Percentiles rank a stretch among this genome's conserved stretches.
phyloP scores from a whole-genome alignment of 306 rosid genomes.

The Quercus glauca region DNA sequence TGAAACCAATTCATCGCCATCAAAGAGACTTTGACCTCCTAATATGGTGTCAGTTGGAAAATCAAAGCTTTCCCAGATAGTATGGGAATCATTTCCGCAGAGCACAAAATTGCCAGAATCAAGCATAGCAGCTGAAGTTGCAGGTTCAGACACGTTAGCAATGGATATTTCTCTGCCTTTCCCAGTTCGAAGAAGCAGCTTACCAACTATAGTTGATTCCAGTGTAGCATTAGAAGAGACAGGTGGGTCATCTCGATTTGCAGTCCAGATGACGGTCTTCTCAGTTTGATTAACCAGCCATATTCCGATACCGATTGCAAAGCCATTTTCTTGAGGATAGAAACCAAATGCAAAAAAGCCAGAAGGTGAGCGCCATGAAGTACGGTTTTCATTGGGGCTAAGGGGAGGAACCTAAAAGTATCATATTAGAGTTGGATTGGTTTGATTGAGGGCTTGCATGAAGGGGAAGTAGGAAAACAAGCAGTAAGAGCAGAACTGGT shows the following conservation, averaged over 20 bases:
- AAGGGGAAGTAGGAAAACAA: no score
- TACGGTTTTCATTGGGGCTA: no score
- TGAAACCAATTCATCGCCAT: fast-evolving
- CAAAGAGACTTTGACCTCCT: background rate
- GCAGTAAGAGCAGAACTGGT: no score
- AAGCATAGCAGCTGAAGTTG: background rate
- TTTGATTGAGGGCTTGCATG: no score
- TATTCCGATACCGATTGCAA: background rate
- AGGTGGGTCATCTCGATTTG: background rate
- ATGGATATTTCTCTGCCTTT: fast-evolving
- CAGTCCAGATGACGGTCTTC: background rate
- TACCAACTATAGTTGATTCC: background rate
- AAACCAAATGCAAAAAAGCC: no score
- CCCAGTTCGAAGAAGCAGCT: background rate
- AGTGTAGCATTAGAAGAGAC: background rate
- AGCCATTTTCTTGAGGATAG: background rate
- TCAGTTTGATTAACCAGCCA: background rate
- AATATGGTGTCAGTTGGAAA: conserved; percentile 1
- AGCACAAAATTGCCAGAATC: conserved; percentile 8
- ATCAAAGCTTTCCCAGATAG: background rate
- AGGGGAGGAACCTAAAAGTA: no score
- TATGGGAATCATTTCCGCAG: fast-evolving
- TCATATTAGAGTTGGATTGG: no score
- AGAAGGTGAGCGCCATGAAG: no score
- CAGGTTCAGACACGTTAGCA: background rate